These are phyloP conservation scores for Auriscalpium orientale DNA, from an alignment of 768 basidiomycete genomes.

Conservation along the genomic window DNA sequence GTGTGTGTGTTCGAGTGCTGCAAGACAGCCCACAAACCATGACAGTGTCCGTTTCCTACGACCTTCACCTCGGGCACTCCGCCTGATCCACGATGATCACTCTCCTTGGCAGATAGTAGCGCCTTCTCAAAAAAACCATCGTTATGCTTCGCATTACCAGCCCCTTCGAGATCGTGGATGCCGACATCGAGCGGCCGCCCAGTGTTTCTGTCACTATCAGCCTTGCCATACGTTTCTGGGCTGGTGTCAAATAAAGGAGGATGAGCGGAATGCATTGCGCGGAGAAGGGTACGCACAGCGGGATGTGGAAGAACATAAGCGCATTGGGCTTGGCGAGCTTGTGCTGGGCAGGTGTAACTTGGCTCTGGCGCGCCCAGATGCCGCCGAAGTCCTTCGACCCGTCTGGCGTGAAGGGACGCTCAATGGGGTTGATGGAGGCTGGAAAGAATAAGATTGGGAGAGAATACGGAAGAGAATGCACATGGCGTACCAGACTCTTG, in stretches of 20 bases:
- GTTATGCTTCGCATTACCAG: constrained; percentile 60
- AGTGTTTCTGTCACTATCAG: constrained; percentile 58
- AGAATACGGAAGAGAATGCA: background rate
- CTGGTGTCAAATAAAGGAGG: constrained; percentile 27
- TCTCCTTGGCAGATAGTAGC: constrained; percentile 64
- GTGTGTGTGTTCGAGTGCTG: constrained; percentile 11
- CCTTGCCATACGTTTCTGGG: constrained; percentile 63
- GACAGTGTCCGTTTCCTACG: constrained; percentile 85
- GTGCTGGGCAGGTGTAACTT: constrained; percentile 45
- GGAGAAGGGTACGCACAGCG: constrained; percentile 47
- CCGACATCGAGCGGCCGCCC: constrained; percentile 68
- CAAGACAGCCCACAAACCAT: constrained; percentile 42
- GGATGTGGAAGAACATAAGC: constrained; percentile 97
- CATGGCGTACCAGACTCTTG: constrained; percentile 53
- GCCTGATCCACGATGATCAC: constrained; percentile 45
- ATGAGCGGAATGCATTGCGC: background rate
- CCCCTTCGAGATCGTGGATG: constrained; percentile 44
- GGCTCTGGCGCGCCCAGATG: constrained; percentile 57
- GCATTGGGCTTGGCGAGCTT: constrained; percentile 89
- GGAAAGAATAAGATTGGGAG: background rate
- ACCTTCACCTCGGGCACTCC: constrained; percentile 72
- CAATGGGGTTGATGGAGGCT: constrained; percentile 62
- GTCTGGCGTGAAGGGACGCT: constrained; percentile 81
- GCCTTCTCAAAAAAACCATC: constrained; percentile 84
- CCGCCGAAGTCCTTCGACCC: constrained; percentile 59